Conservation (phyloP, 352 stramenopile genomes). For the Globisporangium radiosum region DNA sequence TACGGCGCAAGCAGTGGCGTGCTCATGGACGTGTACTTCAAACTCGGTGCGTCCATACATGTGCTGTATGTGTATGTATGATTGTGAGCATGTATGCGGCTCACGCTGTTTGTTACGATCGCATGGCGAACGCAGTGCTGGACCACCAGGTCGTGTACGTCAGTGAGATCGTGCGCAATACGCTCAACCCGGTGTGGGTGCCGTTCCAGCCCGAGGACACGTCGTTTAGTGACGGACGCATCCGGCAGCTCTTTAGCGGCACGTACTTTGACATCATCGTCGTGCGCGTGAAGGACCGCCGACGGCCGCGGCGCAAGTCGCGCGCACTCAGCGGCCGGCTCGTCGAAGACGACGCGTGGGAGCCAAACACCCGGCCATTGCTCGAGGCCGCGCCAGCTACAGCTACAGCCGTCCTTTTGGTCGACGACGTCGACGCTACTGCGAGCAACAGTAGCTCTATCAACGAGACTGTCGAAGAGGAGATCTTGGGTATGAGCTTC, state of each 20-base stretch:
- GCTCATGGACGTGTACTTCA: constrained; percentile 75
- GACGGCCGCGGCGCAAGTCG: constrained; percentile 45
- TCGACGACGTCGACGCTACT: constrained; percentile 24
- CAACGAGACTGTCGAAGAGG: constrained; percentile 31
- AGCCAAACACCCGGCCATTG: constrained; percentile 39
- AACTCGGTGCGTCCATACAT: constrained; percentile 36
- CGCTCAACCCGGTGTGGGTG: constrained; percentile 79
- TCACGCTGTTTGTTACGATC: background rate
- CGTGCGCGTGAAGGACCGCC: constrained; percentile 47
- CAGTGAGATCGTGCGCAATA: constrained; percentile 62
- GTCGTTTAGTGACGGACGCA: constrained; percentile 14
- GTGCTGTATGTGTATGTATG: background rate
- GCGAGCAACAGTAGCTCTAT: background rate
- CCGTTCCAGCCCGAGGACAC: constrained; percentile 54
- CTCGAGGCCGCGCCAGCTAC: constrained; percentile 19
- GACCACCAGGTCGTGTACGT: constrained; percentile 63
- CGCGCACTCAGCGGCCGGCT: constrained; percentile 29
- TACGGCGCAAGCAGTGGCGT: constrained; percentile 29
- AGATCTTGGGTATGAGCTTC: constrained; percentile 55
- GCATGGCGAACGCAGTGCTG: constrained; percentile 30
- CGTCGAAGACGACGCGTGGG: constrained; percentile 32
- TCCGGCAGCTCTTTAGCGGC: constrained; percentile 34
- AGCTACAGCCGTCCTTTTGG: constrained; percentile 23
- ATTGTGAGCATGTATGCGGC: no score
- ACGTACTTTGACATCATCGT: constrained; percentile 65